Evolutionary conservation across 345 rosid species (phyloP), one percentile per base, ranked within the genome.

Genomic region (Abelmoschus esculentus): DNA sequence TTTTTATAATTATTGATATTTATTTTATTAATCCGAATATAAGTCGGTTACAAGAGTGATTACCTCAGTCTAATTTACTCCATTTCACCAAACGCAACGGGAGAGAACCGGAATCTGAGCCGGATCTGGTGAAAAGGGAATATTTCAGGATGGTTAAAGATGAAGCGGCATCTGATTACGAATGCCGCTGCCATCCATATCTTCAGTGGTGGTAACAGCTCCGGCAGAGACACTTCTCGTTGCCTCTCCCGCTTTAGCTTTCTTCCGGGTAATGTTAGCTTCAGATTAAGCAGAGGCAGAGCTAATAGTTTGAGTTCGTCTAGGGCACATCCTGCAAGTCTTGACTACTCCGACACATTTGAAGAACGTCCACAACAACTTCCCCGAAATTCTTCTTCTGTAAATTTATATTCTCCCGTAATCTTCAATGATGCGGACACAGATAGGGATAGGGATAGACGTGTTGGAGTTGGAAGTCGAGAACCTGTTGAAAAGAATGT

Each of bases 221-320:
- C 26, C 26, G 26, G 26, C 26, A 22, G 26, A 22, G 26, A 22
- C n/a, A n/a, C n/a, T 22, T 22, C 26, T 22, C 26, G 26, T 22
- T 22, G 26, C 26, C 26, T 22, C 26, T 22, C 26, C 26, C 26
- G 26, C 26, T 22, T 22, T 22, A 22, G 26, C 26, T 22, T 22
- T 1, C 26, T 22, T 22, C 26, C 1, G 26, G 1, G 26, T 22
- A 22, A 22, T 22, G 26, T 22, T 22, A 22, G 26, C 26, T 22
- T 22, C 26, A 22, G 85, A 66, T 77, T 93, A 69, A 80, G 85
- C 67, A 86, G 97, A 78, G 95, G 96, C 67, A 86, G 97, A 78
- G 95, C 96, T 66, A 70, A 82, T 60, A 91, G 96, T 78, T 75
- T 92, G 75, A 87, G 97, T 40, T 91, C 98, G 28, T 86, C 91